These are phyloP conservation scores for Wickerhamiella musiphila DNA, from an alignment of 805 yeast species.

Conservation along the genomic window DNA sequence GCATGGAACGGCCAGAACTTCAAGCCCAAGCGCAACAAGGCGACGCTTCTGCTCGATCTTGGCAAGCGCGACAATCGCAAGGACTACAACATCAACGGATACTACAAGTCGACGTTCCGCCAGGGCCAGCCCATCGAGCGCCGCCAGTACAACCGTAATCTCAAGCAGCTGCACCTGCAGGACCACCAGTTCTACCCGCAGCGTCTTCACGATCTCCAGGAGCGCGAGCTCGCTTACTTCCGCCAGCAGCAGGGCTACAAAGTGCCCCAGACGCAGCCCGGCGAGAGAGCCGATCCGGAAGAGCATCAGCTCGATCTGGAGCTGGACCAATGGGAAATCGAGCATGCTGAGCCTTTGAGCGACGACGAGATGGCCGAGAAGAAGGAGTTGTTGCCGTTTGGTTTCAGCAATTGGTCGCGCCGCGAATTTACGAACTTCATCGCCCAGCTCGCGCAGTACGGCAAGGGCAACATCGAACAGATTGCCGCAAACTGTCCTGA, in stretches of 20 bases:
- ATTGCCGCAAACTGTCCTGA: slow-evolving; percentile 62
- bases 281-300: slow-evolving; percentile 27
- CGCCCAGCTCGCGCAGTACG: slow-evolving; percentile 55
- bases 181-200: slow-evolving; percentile 86
- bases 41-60: slow-evolving; percentile 41
- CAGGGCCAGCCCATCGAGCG: slow-evolving; percentile 29
- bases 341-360: slow-evolving; percentile 61
- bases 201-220: slow-evolving; percentile 58
- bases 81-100: slow-evolving; percentile 75
- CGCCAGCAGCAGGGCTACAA: slow-evolving; percentile 48
- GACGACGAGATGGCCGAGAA: slow-evolving; percentile 54
- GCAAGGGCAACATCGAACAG: slow-evolving; percentile 51
- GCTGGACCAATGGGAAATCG: slow-evolving; percentile 55
- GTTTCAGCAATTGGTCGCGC: slow-evolving; percentile 71
- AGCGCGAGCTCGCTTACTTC: slow-evolving; percentile 62
- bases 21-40: slow-evolving; percentile 12
- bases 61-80: slow-evolving; percentile 37
- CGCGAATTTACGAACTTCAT: slow-evolving; percentile 77
- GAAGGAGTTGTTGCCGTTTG: slow-evolving; percentile 44
- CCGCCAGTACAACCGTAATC: slow-evolving; percentile 56
- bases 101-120: slow-evolving; percentile 59
- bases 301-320: slow-evolving; percentile 28
- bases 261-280: slow-evolving; percentile 46
- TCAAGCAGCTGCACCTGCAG: slow-evolving; percentile 63
- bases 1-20: slow-evolving; percentile 79